Base-by-base conservation (phyloP, 768 basidiomycete genomes). In the Tephrocybe sp. region DNA sequence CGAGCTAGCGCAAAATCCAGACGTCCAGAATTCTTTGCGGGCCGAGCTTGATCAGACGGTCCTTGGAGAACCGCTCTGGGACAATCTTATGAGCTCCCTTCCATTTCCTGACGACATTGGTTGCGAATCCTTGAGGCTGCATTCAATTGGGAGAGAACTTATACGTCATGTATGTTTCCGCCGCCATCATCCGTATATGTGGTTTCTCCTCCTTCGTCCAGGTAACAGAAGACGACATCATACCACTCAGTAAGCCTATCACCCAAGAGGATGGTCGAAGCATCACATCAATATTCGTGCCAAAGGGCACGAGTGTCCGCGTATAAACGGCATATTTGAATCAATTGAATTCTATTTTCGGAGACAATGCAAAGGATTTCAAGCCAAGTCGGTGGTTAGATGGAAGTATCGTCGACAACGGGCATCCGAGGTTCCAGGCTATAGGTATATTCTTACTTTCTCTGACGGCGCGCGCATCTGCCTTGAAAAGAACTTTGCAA, bases 361-460 rank as follows among this genome's bases (percentile, higher is more conserved):
- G 80, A 2, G 43, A 62, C 0, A 69, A 74, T 37, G 73, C 74
- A 16, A 66, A 58, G 21, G 61, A 68, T 37, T 78, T 77, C 57
- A 61, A 64, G 7, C 77, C 75, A 1, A 67, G 69, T 40, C 65
- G 76, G 4, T 78, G 77, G 76, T 52, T 72, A 7, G 57, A 66
- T 3, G 56, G 60, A 3, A 53, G 55, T 34, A 47, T 54, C 19
- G 15, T 27, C 22, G 40, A 7, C 48, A 42, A 6, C 25, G 52
- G 4, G 69, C 68, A 9, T 61, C 67, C 31, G 66, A 65, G 23
- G 55, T 71, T 27, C 66, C 66, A 31, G 70, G 71, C 2, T 64
- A 70, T 42, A 59, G 63, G 8, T 74, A 77, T 33, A 40, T 76
- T 2, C 61, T 73, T 46, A 70, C 71, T 2, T 79, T 76, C 56